A percentile compares a stretch with the other conserved stretches of the same genome.
Conservation (phyloP, 306 rosid species). For the Sophora flavescens region DNA sequence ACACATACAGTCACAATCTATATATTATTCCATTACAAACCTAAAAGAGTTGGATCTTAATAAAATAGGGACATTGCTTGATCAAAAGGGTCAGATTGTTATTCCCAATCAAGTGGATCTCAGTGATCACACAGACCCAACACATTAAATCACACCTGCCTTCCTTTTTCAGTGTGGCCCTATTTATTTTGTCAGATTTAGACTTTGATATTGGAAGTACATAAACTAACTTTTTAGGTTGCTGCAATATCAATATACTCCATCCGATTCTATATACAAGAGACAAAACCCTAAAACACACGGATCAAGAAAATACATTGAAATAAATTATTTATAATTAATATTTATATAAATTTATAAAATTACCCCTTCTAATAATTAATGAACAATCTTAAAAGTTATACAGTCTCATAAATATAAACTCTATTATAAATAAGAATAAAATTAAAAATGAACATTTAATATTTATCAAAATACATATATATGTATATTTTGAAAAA, state of each 20-base stretch:
- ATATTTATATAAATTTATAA: too few relatives aligned
- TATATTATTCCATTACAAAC: constrained; percentile 54
- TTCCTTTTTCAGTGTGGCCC: constrained; percentile 50
- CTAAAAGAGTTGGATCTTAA: constrained; percentile 48
- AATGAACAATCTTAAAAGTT: too few relatives aligned
- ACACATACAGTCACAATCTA: constrained; percentile 54
- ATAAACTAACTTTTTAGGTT: constrained; percentile 41
- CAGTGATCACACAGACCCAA: constrained; percentile 56
- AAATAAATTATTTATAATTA: too few relatives aligned
- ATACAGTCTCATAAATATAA: too few relatives aligned
- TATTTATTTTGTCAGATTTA: constrained; percentile 44
- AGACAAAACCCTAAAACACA: too few relatives aligned
- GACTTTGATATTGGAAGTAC: constrained; percentile 32
- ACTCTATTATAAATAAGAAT: too few relatives aligned
- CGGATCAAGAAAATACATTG: too few relatives aligned
- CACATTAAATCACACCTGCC: constrained; percentile 48
- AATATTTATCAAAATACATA: too few relatives aligned
- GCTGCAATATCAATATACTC: constrained; percentile 27
- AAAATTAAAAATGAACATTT: too few relatives aligned
- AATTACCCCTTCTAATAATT: too few relatives aligned
- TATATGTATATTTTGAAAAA: too few relatives aligned
- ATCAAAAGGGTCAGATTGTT: constrained; percentile 44
- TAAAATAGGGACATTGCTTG: constrained; percentile 47
- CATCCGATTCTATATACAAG: too few relatives aligned
- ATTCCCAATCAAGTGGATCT: constrained; percentile 58